Evolutionary conservation across 2,329 filamentous ascomycete genomes (phyloP).

Genomic region (Fusarium zealandicum): DNA sequence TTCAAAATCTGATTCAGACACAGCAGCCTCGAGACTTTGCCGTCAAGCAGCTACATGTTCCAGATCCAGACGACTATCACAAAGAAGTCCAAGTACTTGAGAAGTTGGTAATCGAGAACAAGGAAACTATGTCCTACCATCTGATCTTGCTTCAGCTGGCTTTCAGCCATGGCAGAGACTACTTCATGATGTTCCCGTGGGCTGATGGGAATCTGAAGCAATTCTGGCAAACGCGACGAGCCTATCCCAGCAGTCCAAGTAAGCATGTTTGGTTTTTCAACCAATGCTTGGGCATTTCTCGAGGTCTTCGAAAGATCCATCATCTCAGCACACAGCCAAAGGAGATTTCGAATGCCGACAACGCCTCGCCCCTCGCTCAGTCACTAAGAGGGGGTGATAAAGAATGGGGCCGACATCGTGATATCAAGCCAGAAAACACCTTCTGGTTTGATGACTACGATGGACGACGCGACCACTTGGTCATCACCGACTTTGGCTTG

Average conservation of each 20-base stretch:
- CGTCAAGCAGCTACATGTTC: background rate
- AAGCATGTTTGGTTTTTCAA: background rate
- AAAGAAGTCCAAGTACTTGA: background rate
- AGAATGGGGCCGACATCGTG: constrained; percentile 10
- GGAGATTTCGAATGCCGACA: background rate
- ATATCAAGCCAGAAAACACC: constrained; percentile 17
- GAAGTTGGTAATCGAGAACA: background rate
- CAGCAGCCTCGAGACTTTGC: background rate
- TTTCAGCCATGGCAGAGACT: background rate
- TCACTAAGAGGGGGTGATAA: background rate
- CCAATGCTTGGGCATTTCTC: background rate
- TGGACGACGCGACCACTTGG: background rate
- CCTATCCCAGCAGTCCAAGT: background rate
- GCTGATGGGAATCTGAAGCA: constrained; percentile 2
- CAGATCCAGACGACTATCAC: background rate
- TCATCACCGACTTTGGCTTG: constrained; percentile 16
- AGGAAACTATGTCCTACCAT: background rate
- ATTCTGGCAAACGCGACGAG: background rate
- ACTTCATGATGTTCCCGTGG: constrained; percentile 4
- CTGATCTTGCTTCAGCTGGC: background rate
- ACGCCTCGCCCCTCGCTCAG: background rate
- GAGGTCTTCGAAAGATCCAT: background rate
- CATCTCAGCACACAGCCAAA: background rate
- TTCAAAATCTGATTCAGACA: background rate
- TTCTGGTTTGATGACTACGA: constrained; percentile 7